These are phyloP conservation scores for Blastobotrys elegans DNA, from an alignment of 1,139 yeast species.

Conservation along the genomic window DNA sequence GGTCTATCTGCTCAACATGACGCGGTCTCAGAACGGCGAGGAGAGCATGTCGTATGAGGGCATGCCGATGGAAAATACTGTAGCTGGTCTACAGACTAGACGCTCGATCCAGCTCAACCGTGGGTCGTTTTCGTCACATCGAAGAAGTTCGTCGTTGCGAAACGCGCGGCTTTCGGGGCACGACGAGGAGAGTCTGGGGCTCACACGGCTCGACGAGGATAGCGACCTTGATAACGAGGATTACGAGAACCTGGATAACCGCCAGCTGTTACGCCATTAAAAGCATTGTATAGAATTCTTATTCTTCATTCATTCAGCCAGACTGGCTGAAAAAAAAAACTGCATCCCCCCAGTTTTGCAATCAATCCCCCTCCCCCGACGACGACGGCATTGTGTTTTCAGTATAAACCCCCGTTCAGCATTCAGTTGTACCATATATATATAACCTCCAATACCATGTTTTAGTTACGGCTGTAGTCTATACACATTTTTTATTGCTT, in stretches of 20 bases:
- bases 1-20: conserved; percentile 74
- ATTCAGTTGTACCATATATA: no score
- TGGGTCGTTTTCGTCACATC: conserved; percentile 32
- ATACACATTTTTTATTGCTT: no score
- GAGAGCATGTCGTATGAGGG: conserved; percentile 41
- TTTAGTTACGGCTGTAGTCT: no score
- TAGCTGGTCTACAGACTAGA: conserved; percentile 72
- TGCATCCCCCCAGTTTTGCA: no score
- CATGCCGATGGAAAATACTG: conserved; percentile 81
- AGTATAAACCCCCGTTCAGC: no score
- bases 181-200: conserved; percentile 36
- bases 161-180: conserved; percentile 30
- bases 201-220: conserved; percentile 33
- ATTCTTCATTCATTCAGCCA: no score
- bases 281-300: no score
- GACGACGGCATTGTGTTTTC: no score
- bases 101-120: conserved; percentile 45
- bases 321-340: conserved; percentile 3
- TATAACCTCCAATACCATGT: no score
- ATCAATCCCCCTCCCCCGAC: no score
- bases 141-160: conserved; percentile 30
- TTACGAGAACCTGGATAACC: conserved; percentile 12
- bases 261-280: conserved; percentile 5
- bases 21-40: conserved; percentile 56
- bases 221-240: conserved; percentile 22